Evolutionary conservation across 192 early-diverging fungal species (phyloP), one percentile per base, ranked within the genome.

Genomic region (Dimargaris cristalligena): DNA sequence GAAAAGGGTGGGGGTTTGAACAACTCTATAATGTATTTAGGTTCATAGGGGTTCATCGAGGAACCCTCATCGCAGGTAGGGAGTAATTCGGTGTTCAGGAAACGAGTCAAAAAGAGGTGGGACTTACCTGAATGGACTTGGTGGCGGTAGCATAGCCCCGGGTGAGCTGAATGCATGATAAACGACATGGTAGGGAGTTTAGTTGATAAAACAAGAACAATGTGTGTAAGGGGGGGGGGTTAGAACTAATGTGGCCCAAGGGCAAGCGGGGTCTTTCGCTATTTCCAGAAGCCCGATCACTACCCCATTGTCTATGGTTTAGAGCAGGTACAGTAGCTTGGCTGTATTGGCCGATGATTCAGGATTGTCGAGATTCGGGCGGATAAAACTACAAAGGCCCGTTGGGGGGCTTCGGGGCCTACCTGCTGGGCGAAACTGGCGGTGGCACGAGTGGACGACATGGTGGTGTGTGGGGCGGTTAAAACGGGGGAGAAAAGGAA

Each of bases 111-210:
- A 16, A 6, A 6, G 38, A 6, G 16, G 8, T 16, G 91, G 90
- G 48, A 82, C 78, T 87, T 41, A 41, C 38, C 38, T 28, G 34
- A 29, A 56, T 33, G 23, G 14, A 23, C 54, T 20, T 28, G 20
- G 16, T 34, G 31, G 54, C 20, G 20, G 54, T 56, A 32, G 54
- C 54, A 32, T 56, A 56, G 28, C 31, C 20, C 2, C 54, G 54
- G 31, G 54, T 8, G 20, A 14, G 16, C 34, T 56, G 31, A 32
- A 20, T 20, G 10, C 41, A 44, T 9, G 41, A 44, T 13, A 18
- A 44, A 18, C n/a, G n/a, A n/a, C n/a, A n/a, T n/a, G n/a, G n/a
- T n/a, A n/a, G n/a, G n/a, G n/a, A n/a, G n/a, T n/a, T n/a, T n/a
- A n/a, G n/a, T n/a, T n/a, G n/a, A n/a, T n/a, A n/a, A n/a, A n/a